Conservation (phyloP, 257 asterid genomes). For the Solanum paucissectum region DNA sequence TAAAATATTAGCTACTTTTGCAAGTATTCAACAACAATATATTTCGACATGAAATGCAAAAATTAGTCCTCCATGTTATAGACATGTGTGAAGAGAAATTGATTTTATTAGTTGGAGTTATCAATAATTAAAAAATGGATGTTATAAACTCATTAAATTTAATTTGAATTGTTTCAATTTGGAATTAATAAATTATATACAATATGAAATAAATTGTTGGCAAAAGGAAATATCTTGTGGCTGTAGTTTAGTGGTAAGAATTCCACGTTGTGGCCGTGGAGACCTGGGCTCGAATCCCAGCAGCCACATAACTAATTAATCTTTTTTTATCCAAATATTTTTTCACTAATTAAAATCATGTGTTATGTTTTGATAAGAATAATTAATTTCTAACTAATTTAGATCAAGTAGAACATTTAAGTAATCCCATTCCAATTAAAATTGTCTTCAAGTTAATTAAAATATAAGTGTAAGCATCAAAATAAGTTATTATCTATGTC, state of each 20-base stretch:
- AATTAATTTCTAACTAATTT: too few species aligned
- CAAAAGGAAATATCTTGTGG: constrained; percentile 20
- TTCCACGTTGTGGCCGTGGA: constrained; percentile 99
- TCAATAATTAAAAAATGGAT: too few species aligned
- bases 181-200: background rate
- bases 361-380: too few species aligned
- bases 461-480: too few species aligned
- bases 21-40: background rate
- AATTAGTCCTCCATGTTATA: background rate
- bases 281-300: constrained; percentile 99
- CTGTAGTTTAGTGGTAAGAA: constrained; percentile 98
- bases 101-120: background rate
- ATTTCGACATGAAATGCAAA: background rate
- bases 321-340: background rate
- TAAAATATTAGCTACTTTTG: too few species aligned
- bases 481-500: too few species aligned
- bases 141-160: too few species aligned
- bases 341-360: background rate
- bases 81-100: background rate
- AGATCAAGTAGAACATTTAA: too few species aligned
- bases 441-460: too few species aligned
- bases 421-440: too few species aligned
- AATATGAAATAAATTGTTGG: background rate
- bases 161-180: background rate
- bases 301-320: constrained; percentile 51